A percentile compares a stretch with the other conserved stretches of the same genome.
Evolutionary conservation across 768 basidiomycete genomes (phyloP).

Genomic region (Termitomyces bulborhizus): DNA sequence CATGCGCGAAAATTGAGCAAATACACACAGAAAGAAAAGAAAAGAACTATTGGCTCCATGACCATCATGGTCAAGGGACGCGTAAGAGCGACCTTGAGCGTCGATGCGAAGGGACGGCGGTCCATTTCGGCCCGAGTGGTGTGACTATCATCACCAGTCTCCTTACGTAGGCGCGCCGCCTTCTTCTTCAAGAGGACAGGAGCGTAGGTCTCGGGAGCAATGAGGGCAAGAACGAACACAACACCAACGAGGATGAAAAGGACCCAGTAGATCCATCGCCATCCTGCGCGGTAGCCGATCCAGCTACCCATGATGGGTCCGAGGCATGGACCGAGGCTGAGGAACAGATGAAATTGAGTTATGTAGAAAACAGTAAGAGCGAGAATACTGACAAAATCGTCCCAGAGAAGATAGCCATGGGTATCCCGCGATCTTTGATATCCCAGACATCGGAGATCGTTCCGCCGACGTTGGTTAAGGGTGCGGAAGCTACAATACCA

Average conservation of each 20-base stretch:
- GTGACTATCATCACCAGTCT: conserved; percentile 21
- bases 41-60: conserved; percentile 10
- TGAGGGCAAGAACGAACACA: conserved; percentile 28
- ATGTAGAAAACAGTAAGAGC: background rate
- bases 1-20: background rate
- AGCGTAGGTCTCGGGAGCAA: conserved; percentile 47
- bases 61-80: conserved; percentile 11
- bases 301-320: conserved; percentile 47
- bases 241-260: conserved; percentile 35
- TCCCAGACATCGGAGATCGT: conserved; percentile 37
- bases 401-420: conserved; percentile 44
- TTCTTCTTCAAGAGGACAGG: conserved; percentile 40
- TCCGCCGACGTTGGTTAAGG: conserved; percentile 35
- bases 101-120: background rate
- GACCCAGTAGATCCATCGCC: conserved; percentile 45
- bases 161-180: conserved; percentile 32
- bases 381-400: conserved; percentile 33
- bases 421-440: conserved; percentile 35
- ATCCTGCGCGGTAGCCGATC: conserved; percentile 36
- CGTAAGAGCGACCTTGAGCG: conserved; percentile 4
- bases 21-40: conserved; percentile 10
- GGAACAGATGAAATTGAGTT: background rate
- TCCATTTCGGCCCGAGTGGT: conserved; percentile 7
- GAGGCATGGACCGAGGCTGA: conserved; percentile 36
- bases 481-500: conserved; percentile 11